Conservation (phyloP, 1,284 basidiomycete species). For the Ustilago bromivora region DNA sequence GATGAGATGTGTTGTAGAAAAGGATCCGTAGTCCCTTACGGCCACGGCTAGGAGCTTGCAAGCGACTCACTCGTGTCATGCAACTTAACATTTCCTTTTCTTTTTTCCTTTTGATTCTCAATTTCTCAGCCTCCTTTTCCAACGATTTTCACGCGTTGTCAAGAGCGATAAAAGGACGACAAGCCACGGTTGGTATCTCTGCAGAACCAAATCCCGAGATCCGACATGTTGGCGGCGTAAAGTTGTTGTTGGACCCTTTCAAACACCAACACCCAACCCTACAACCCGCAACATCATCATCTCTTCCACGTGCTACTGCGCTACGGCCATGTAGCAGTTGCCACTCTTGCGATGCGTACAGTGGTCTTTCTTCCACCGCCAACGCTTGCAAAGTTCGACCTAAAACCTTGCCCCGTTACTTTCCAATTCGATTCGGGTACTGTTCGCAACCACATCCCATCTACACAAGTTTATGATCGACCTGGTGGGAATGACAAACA, state of each 20-base stretch:
- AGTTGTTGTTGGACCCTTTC: neutral
- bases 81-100: too few species aligned
- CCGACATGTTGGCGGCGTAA: neutral
- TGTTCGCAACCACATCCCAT: too few species aligned
- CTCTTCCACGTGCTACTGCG: neutral
- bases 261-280: neutral
- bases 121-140: too few species aligned
- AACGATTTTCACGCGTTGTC: too few species aligned
- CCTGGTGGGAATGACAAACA: too few species aligned
- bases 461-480: too few species aligned
- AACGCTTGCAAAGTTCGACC: neutral
- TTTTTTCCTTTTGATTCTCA: too few species aligned
- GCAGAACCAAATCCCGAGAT: neutral
- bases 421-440: neutral
- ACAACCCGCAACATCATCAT: neutral
- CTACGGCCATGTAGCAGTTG: neutral
- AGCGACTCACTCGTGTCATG: too few species aligned
- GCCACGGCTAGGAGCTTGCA: too few species aligned
- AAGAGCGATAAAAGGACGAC: too few species aligned
- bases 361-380: constrained; percentile 31
- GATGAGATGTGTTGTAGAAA: constrained; percentile 11
- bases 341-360: neutral
- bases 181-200: too few species aligned
- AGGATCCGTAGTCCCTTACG: constrained; percentile 13
- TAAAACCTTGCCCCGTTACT: neutral